Evolutionary conservation across 768 basidiomycete species (phyloP), one percentile per base, ranked within the genome.

Genomic region (Chlorophyllum brunneum): DNA sequence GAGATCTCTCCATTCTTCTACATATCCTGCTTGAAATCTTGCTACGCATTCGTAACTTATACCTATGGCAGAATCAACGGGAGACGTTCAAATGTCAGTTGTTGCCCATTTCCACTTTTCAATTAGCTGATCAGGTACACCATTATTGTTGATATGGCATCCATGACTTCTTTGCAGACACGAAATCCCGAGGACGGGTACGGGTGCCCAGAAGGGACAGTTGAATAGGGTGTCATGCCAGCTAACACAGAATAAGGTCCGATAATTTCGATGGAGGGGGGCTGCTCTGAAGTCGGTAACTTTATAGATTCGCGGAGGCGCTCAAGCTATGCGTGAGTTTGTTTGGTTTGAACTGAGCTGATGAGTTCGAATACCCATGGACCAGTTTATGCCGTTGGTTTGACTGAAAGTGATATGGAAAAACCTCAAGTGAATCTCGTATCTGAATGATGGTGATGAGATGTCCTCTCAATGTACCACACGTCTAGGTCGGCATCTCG

Each of bases 291-390:
- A 20, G 20, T 39, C 31, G 16, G 2, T 26, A 8, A 18, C n/a
- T 15, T 15, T 50, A 13, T 43, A 71, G 67, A 71, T 72, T 52
- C 81, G 77, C 46, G 90, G 89, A 56, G 85, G 82, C 31, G 88
- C 90, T 7, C 88, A 92, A 67, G 90, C 90, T 30, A 92, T 92
- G 91, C 73, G 89, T 92, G 61, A 67, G 85, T 65, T 5, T 29
- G 26, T 27, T 40, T 20, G 5, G 15, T 22, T 16, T 48, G 20
- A 20, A 42, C 36, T 16, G 31, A 15, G 34, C 26, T 20, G 30
- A n/a, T n/a, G n/a, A 43, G 30, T 39, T 48, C 41, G 26, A 46
- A 36, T 33, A 16, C 37, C 22, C 7, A 33, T 30, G n/a, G n/a
- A 44, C 48, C 24, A 88, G 90, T 92, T 22, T 90, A 92, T 62